Evolutionary conservation across 2,329 filamentous ascomycete genomes (phyloP), one percentile per base, ranked within the genome.

Genomic region (Camillea tinctor): DNA sequence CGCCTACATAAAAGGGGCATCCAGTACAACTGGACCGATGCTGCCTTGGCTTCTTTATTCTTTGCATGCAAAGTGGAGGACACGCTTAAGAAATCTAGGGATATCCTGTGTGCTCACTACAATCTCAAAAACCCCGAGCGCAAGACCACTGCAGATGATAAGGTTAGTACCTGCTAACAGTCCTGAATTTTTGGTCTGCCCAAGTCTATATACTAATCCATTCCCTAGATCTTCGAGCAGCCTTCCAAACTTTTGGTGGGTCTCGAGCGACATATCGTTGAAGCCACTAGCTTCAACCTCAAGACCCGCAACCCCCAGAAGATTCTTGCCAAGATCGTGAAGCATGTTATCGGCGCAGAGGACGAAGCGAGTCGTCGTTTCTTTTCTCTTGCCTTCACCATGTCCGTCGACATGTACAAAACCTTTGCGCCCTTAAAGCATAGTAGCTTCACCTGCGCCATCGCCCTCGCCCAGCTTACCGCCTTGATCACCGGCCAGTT

Each of bases 31-130:
- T 93, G 88, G 65, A 77, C 92, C 74, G 94, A 98, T 73, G 93
- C 92, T 1, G 92, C 94, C 0, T 86, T 95, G 6, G 92, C 95
- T 1, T 90, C 92, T 22, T 80, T 99, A 8, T 94, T 98, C 71
- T 91, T 93, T 2, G 93, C 93, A 2, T 98, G 94, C 81, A 99
- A 99, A 79, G 93, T 96, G 52, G 95, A 99, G 76, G 95, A 99
- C 75, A 99, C 95, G 0, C 85, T 97, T 66, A 99, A 99, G 78
- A 98, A 98, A 79, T 96, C 92, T 3, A 88, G 86, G 60, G 95
- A 99, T 64, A 96, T 99, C 62, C 81, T 98, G 17, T 96, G 92
- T 60, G 93, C 93, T 1, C 89, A 92, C 22, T 92, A 94, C 76
- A 97, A 97, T 71, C 79, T 96, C 44, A 95, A 93, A 76, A 84